phyloP scores from a whole-genome alignment of 257 asterid genomes.

The Verbascum thapsus region DNA sequence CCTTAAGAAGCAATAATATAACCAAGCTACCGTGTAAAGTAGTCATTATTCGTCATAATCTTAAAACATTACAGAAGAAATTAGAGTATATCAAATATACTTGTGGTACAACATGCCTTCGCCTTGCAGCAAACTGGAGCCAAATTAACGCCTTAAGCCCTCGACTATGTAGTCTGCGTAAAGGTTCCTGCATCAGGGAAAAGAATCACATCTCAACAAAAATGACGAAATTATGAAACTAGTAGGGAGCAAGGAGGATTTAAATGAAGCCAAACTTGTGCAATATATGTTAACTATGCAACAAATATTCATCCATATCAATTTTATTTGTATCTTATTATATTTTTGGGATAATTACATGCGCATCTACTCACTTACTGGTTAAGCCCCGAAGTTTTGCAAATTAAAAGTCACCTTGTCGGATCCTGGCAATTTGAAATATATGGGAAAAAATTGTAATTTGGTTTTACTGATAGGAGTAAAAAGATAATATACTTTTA shows the following conservation, averaged over 20 bases:
- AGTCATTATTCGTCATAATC: slow-evolving; percentile 38
- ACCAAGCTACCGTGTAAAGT: slow-evolving; percentile 20
- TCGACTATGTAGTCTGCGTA: slow-evolving; percentile 83
- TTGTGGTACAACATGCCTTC: slow-evolving; percentile 19
- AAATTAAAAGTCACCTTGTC: no score
- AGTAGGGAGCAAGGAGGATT: neutral
- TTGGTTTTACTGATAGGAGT: no score
- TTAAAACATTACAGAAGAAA: slow-evolving; percentile 22
- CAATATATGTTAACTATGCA: no score
- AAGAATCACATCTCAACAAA: neutral
- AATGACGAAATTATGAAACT: neutral
- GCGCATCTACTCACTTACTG: no score
- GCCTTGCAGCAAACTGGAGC: slow-evolving; percentile 10
- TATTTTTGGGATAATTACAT: no score
- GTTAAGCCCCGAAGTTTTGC: no score
- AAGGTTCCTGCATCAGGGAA: slow-evolving; percentile 56
- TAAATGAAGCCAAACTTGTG: no score
- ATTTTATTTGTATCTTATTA: no score
- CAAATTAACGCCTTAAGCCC: slow-evolving; percentile 71
- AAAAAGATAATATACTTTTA: no score
- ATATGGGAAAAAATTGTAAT: no score
- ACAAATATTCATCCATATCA: no score
- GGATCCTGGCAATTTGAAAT: no score
- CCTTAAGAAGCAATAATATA: neutral
- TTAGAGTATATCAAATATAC: slow-evolving; percentile 20